Evolutionary conservation across 2,329 filamentous ascomycete genomes (phyloP).

Genomic region (Pseudocercospora vitis): DNA sequence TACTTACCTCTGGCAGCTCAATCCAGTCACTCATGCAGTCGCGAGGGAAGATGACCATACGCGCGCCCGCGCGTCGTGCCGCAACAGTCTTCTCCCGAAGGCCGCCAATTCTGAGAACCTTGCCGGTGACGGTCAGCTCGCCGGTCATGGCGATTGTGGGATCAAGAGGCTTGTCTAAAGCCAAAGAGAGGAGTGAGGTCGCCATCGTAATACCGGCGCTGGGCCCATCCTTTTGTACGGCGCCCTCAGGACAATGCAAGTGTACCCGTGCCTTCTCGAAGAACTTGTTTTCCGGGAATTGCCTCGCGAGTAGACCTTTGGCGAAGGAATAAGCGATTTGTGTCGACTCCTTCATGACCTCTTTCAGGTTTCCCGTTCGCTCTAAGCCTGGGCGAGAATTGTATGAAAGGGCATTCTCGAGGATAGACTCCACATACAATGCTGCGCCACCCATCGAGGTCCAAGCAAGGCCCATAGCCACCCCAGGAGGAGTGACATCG

Average conservation of each 20-base stretch:
- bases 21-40: conserved; percentile 98
- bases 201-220: conserved; percentile 94
- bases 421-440: conserved; percentile 94
- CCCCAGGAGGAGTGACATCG: conserved; percentile 87
- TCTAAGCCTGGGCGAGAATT: conserved; percentile 77
- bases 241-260: conserved; percentile 93
- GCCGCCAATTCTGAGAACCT: conserved; percentile 91
- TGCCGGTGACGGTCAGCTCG: conserved; percentile 93
- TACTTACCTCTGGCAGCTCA: conserved; percentile 87
- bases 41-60: conserved; percentile 88
- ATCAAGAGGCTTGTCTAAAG: conserved; percentile 73
- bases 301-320: conserved; percentile 80
- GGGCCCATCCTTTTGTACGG: conserved; percentile 84
- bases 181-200: conserved; percentile 83
- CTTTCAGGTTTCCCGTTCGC: conserved; percentile 91
- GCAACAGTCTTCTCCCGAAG: conserved; percentile 96
- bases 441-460: conserved; percentile 95
- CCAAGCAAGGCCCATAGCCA: conserved; percentile 97
- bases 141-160: conserved; percentile 97
- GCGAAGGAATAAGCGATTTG: conserved; percentile 94
- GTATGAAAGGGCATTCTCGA: conserved; percentile 76
- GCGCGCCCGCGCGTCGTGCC: conserved; percentile 85
- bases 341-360: conserved; percentile 97
- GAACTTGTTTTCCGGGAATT: conserved; percentile 89
- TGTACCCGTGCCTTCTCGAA: conserved; percentile 95